Percentiles rank a stretch among this genome's conserved stretches.
Conservation (phyloP, 2,329 filamentous ascomycete genomes). For the Aureobasidium musti region DNA sequence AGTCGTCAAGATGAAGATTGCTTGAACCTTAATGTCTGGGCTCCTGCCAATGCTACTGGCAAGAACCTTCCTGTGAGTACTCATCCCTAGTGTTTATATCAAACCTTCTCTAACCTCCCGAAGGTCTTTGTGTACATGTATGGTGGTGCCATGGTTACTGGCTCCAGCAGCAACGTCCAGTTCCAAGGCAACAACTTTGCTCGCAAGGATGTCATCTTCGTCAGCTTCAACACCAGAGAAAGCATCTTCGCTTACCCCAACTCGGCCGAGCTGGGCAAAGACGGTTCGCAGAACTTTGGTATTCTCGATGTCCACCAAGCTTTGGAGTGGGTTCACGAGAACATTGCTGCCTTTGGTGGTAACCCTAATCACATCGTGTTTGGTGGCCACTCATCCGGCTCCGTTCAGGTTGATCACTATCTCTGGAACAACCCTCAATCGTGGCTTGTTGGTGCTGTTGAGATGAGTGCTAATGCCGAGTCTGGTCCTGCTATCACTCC, state of each 20-base stretch:
- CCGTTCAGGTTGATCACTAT: conserved; percentile 42
- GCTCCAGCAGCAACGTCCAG: conserved; percentile 32
- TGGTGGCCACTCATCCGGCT: conserved; percentile 44
- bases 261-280: conserved; percentile 25
- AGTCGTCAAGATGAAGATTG: conserved; percentile 30
- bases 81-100: too few relatives aligned
- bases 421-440: conserved; percentile 38
- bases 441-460: conserved; percentile 32
- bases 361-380: conserved; percentile 23
- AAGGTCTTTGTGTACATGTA: conserved; percentile 29
- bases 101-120: neutral
- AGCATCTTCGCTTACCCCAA: conserved; percentile 27
- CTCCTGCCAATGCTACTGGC: conserved; percentile 2
- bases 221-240: conserved; percentile 27
- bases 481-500: conserved; percentile 48
- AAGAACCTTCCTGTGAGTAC: conserved; percentile 11
- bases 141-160: conserved; percentile 28
- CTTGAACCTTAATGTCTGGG: conserved; percentile 28
- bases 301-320: conserved; percentile 26
- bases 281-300: conserved; percentile 25
- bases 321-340: conserved; percentile 23
- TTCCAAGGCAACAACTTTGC: conserved; percentile 35
- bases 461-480: conserved; percentile 50
- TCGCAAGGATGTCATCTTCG: conserved; percentile 26
- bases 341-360: conserved; percentile 26